phyloP scores from a whole-genome alignment of 345 rosid genomes.

The Acer yangbiense region DNA sequence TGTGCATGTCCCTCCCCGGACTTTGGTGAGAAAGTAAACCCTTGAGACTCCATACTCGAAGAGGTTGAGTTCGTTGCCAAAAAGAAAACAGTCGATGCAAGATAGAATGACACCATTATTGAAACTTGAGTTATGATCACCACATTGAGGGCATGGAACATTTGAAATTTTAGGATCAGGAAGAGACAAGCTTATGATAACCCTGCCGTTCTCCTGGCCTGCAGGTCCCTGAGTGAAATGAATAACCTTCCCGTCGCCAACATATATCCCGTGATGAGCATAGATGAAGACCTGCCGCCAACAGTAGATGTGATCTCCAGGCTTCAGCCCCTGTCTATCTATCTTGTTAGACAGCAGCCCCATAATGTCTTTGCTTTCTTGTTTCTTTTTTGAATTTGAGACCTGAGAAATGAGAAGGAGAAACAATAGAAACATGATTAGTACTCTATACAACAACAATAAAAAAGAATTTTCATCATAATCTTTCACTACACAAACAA shows the following conservation, averaged over 20 bases:
- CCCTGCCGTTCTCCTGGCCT: conserved; percentile 53
- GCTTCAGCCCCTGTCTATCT: not conserved
- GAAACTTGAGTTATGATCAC: conserved; percentile 24
- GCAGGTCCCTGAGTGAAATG: conserved; percentile 69
- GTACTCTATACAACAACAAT: too few relatives aligned
- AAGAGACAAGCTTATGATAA: conserved; percentile 44
- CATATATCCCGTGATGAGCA: conserved; percentile 47
- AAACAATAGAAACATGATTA: not conserved
- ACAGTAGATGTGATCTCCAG: not conserved
- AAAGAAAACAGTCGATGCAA: conserved; percentile 74
- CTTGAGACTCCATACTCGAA: conserved; percentile 57
- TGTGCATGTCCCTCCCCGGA: conserved; percentile 82
- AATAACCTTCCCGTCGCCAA: conserved; percentile 67
- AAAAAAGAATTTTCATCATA: too few relatives aligned
- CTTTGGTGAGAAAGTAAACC: conserved; percentile 52
- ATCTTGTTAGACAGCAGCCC: not conserved
- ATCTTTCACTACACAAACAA: too few relatives aligned
- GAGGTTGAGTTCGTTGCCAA: conserved; percentile 47
- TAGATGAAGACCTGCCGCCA: not conserved
- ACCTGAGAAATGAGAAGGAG: not conserved
- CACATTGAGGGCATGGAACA: conserved; percentile 54
- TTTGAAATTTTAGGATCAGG: conserved; percentile 29
- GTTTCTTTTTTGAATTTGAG: not conserved
- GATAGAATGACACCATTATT: conserved; percentile 55
- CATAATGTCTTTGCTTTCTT: not conserved